Conservation (phyloP, 345 rosid genomes). For the Populus deltoides region DNA sequence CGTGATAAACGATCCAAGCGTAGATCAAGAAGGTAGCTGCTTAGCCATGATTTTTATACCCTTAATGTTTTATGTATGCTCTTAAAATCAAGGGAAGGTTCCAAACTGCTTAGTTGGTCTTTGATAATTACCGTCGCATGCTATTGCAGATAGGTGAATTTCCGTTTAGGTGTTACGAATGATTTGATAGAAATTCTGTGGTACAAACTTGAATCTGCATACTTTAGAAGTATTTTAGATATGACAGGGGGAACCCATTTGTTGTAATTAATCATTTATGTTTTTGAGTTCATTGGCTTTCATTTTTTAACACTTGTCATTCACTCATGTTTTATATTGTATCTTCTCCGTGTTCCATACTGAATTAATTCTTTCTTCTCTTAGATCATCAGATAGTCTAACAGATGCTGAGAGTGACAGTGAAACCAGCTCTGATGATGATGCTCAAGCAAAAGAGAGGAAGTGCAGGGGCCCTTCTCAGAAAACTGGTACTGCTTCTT, state of each 20-base stretch:
- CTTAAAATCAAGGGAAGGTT: not conserved
- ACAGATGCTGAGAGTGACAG: slow-evolving; percentile 52
- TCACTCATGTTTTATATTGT: too few relatives aligned
- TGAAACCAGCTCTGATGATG: slow-evolving; percentile 50
- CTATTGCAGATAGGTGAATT: too few relatives aligned
- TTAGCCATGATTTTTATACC: not conserved
- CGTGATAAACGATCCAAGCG: slow-evolving; percentile 70
- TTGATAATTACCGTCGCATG: not conserved
- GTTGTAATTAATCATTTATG: too few relatives aligned
- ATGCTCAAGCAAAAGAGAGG: slow-evolving; percentile 39
- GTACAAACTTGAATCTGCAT: too few relatives aligned
- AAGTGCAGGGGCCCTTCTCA: slow-evolving; percentile 39
- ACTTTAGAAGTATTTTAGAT: too few relatives aligned
- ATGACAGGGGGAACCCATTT: too few relatives aligned
- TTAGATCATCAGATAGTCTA: slow-evolving; percentile 59
- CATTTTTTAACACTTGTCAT: too few relatives aligned
- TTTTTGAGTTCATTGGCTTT: not conserved
- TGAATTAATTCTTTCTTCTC: not conserved
- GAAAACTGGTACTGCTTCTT: slow-evolving; percentile 44
- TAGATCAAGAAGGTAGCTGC: slow-evolving; percentile 66
- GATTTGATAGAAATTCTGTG: too few relatives aligned
- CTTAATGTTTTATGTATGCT: too few relatives aligned
- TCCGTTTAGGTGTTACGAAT: too few relatives aligned
- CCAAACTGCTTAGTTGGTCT: not conserved
- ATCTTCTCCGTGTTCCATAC: not conserved